Base-by-base conservation (phyloP, 805 yeast species). In the Saccharomycopsis schoenii region DNA sequence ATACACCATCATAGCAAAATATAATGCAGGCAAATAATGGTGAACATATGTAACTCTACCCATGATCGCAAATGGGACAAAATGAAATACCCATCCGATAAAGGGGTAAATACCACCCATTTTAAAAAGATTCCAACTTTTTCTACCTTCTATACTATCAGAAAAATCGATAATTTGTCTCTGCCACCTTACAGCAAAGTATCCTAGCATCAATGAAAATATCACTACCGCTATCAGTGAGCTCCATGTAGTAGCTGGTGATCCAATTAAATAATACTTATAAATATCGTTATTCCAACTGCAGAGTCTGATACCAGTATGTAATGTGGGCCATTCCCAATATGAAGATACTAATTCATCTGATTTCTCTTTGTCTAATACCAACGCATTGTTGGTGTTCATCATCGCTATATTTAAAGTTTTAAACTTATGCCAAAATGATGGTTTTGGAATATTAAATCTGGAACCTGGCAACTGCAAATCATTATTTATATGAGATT, bases 261-360 rank as follows among this genome's bases (percentile, higher is more conserved):
- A 84, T 1, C 93, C 93, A 61, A 88, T 75, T 66, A 88, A 71
- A 71, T 81, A 87, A 70, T 84, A 88, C 68, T 83, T 84, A 66
- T 80, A 76, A 60, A 74, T 77, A 5, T 78, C 80, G 47, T 79
- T 79, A 51, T 78, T 76, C 93, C 93, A 88, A 14, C 82, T 78
- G 71, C 89, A 84, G 79, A 88, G 77, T 72, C 96, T 80, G 65
- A 88, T 80, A 60, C 96, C 96, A 56, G 77, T 80, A 62, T 83
- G 78, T 68, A 87, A 76, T 12, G 85, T 81, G 56, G 96, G 96
- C 96, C 96, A 88, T 76, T 88, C 88, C 93, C 93, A 88, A 71
- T 88, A 87, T 59, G 77, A 72, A 11, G 91, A 84, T 0, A 90
- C 84, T 61, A 88, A 74, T 59, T 78, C 80, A 69, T 88, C 96